A percentile compares a stretch with the other conserved stretches of the same genome.
phyloP scores from a whole-genome alignment of 23 red algal species.

The Gracilaria vermiculophylla region DNA sequence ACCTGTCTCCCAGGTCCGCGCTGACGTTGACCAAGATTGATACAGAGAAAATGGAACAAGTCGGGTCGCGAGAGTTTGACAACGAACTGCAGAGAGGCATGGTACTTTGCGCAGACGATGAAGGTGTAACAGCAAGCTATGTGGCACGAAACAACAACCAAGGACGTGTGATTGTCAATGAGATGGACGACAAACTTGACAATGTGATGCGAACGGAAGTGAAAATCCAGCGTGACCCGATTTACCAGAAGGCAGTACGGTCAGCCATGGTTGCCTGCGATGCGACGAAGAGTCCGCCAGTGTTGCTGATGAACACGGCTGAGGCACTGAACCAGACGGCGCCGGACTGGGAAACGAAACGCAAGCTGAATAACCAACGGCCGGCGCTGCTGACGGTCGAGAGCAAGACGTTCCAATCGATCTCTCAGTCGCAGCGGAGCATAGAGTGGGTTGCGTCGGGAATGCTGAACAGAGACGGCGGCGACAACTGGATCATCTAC shows the following conservation, averaged over 20 bases:
- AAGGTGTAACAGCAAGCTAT: neutral
- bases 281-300: neutral
- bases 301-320: slow-evolving; percentile 5
- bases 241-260: neutral
- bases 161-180: neutral
- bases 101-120: neutral
- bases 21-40: slow-evolving; percentile 2
- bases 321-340: neutral
- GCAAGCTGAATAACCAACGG: slow-evolving; percentile 4
- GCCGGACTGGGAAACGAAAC: slow-evolving; percentile 20
- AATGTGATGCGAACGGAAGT: neutral
- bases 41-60: neutral
- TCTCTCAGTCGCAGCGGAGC: slow-evolving; percentile 3
- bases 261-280: neutral
- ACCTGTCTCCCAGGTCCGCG: neutral
- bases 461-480: neutral
- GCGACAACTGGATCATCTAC: neutral
- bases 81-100: slow-evolving; percentile 1
- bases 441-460: neutral
- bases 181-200: neutral
- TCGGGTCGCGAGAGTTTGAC: neutral
- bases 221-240: neutral
- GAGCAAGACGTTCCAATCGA: neutral
- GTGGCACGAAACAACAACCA: slow-evolving; percentile 16
- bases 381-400: neutral